Percentiles rank a stretch among this genome's conserved stretches.
Conservation (phyloP, 148 eudicot genomes). For the Limonium bicolor region DNA sequence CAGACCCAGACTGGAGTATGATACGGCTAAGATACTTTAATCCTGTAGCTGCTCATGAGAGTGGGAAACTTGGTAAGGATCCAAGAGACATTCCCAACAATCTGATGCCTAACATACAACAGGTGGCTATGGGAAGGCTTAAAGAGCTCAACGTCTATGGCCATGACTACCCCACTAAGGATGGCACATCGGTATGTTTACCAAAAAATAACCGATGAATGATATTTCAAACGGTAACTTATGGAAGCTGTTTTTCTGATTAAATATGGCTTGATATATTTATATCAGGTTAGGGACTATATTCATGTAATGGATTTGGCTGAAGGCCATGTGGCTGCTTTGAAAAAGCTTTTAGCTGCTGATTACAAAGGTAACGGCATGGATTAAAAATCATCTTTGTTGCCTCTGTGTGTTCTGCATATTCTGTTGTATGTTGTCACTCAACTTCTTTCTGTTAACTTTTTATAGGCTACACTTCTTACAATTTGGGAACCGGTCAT, state of each 20-base stretch:
- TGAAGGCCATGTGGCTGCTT: slow-evolving; percentile 81
- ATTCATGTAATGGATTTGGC: slow-evolving; percentile 91
- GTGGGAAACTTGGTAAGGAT: slow-evolving; percentile 74
- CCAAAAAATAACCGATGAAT: too few species aligned
- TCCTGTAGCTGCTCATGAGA: slow-evolving; percentile 86
- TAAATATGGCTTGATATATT: too few species aligned
- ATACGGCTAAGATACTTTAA: slow-evolving; percentile 72
- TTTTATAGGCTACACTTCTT: slow-evolving; percentile 46
- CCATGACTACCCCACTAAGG: slow-evolving; percentile 68
- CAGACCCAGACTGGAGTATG: slow-evolving; percentile 63
- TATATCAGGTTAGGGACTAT: slow-evolving; percentile 67
- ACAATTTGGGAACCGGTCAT: slow-evolving; percentile 66
- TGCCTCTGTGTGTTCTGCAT: not conserved
- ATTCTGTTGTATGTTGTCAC: too few species aligned
- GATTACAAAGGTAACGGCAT: slow-evolving; percentile 32
- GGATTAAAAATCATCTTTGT: too few species aligned
- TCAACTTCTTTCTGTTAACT: not conserved
- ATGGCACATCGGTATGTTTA: slow-evolving; percentile 65
- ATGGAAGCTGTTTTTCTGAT: too few species aligned
- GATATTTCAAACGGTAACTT: too few species aligned
- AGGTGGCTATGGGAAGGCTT: slow-evolving; percentile 73
- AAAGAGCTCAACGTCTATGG: slow-evolving; percentile 70
- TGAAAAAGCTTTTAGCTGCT: slow-evolving; percentile 38
- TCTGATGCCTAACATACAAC: slow-evolving; percentile 79
- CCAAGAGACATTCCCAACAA: slow-evolving; percentile 80